Base-by-base conservation (phyloP, 352 stramenopile species). In the Phytophthora quininea region DNA sequence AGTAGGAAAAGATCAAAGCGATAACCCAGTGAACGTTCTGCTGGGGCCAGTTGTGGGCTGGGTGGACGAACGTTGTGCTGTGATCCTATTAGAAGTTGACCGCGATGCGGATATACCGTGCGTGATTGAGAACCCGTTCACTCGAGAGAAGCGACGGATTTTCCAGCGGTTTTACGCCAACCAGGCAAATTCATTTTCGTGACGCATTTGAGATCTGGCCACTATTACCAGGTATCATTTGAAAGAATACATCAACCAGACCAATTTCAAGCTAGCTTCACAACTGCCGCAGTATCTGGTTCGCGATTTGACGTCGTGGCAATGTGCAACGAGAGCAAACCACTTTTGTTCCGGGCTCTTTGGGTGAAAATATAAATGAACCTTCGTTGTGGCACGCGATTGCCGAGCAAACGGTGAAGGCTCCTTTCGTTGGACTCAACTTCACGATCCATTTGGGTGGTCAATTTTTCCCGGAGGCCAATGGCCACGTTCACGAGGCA, bases 41-140 rank as follows among this genome's bases (percentile, higher is more conserved):
- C 10, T 91, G 4, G 88, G 88, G 7, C 88, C 86, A 0, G 72
- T 95, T n/a, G 63, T 95, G 4, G 86, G 88, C 5, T 86, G 82
- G 69, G 88, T 94, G 1, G 80, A 91, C 30, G 75, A 77, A 1
- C 72, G 64, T 3, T 88, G 79, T 37, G 79, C 76, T 10, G 75
- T 82, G 10, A 65, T 95, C 30, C 69, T 95, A 1, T 67, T 94
- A 12, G 88, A 95, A 56, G 58, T 94, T 8, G 84, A 93, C 43
- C 70, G 74, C 42, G 62, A 81, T 6, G 69, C 76, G 11, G 76
- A 88, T 32, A 46, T 95, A 38, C 65, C 79, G 7, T 92, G 82
- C 47, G 55, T 79, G 2, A 59, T 91, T n/a, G 62, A 67, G 19
- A 89, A 92, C 33, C 30, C 73, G 3, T 51, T 94, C 10, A 88